Base-by-base conservation (phyloP, 257 asterid species). In the Primulina tabacum region DNA sequence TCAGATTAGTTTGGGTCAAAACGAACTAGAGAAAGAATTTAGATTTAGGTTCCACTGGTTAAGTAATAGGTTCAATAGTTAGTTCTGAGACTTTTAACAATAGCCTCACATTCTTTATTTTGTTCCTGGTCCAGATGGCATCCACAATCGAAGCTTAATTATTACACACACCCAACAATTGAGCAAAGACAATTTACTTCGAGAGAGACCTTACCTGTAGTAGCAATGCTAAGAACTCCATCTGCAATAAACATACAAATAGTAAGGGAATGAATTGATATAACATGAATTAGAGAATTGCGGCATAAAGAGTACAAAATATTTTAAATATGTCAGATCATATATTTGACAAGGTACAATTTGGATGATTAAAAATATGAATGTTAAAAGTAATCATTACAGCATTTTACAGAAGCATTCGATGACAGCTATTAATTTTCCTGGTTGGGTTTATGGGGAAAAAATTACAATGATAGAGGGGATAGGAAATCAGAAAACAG, bases 201-300 rank as follows among this genome's bases (percentile, higher is more conserved):
- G 37, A 28, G n/a, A 63, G 14, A 38, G 66, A 69, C 82, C 93
- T 83, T 87, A 89, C 98, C 73, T 50, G 97, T 92, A 60, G 95
- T 89, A 47, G 81, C 85, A 76, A 89, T 63, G 37, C 82, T 77
- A 70, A 87, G 78, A 78, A 87, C 70, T 62, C 94, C 95, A 87
- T 87, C 98, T 92, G 93, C 85, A 82, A 71, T 35, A 40, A 29
- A 14, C 57, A 79, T 55, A 70, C 65, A 18, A 74, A 32, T 61
- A 8, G 67, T 84, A 68, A 82, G 76, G 73, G 28, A 73, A 74
- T 29, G 55, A 43, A 43, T 43, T 43, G n/a, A 43, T 43, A 52
- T 8, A 57, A 64, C 37, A 38, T 56, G 18, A 58, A 29, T 70
- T 43, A 35, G 32, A 53, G 18, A 9, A 56, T 26, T 47, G 28